A percentile compares a stretch with the other conserved stretches of the same genome.
These are phyloP conservation scores for Lentinus brumalis DNA, from an alignment of 768 basidiomycete genomes.

Conservation along the genomic window DNA sequence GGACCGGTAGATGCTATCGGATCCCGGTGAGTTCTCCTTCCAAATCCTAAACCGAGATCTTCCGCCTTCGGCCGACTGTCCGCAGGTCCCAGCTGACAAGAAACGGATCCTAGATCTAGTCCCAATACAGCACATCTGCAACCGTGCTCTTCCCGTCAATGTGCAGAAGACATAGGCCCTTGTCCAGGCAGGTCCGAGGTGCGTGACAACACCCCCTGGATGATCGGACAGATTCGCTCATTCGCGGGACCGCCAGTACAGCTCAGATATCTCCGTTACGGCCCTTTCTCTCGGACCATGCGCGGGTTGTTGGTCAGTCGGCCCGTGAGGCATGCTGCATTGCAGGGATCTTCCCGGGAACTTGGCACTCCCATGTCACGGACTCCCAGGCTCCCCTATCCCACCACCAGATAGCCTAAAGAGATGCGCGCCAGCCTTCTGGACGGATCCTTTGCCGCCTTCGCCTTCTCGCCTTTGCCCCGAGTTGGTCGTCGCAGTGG, in stretches of 20 bases:
- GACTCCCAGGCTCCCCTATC: neutral
- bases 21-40: slow-evolving; percentile 18
- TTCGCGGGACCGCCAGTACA: slow-evolving; percentile 18
- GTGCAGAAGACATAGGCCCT: slow-evolving; percentile 4
- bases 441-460: neutral
- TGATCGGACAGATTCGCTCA: slow-evolving; percentile 25
- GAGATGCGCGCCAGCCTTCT: slow-evolving; percentile 14
- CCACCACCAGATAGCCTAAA: slow-evolving; percentile 21
- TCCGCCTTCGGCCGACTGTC: neutral
- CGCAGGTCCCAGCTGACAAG: slow-evolving; percentile 10
- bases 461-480: slow-evolving; percentile 9
- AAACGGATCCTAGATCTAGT: slow-evolving; percentile 14
- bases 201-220: slow-evolving; percentile 10
- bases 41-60: slow-evolving; percentile 16
- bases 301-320: neutral
- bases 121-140: slow-evolving; percentile 2
- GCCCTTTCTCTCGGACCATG: neutral
- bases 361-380: slow-evolving; percentile 9
- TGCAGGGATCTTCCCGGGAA: neutral
- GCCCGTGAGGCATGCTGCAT: slow-evolving; percentile 13
- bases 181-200: slow-evolving; percentile 16
- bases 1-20: slow-evolving; percentile 19
- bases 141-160: slow-evolving; percentile 6
- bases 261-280: slow-evolving; percentile 14
- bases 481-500: slow-evolving; percentile 11